A percentile compares a stretch with the other conserved stretches of the same genome.
Evolutionary conservation across 352 stramenopile genomes (phyloP).

Genomic region (Phytophthora palmivora): DNA sequence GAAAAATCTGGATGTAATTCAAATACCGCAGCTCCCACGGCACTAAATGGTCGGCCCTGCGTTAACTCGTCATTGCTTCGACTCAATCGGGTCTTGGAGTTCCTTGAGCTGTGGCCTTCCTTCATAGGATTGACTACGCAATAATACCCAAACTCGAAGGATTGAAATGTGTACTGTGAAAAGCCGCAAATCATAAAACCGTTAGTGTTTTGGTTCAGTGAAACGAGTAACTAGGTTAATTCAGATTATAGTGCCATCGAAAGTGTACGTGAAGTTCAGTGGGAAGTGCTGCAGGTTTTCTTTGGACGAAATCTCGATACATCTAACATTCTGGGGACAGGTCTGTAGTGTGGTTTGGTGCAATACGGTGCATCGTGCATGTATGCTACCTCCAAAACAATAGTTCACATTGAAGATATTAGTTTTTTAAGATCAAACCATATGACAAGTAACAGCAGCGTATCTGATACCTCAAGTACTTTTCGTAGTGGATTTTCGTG

Average conservation of each 20-base stretch:
- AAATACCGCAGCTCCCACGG: constrained; percentile 36
- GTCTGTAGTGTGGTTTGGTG: background rate
- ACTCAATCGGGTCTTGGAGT: background rate
- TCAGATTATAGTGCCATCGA: background rate
- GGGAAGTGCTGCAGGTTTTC: background rate
- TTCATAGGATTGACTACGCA: constrained; percentile 5
- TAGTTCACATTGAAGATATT: constrained; percentile 9
- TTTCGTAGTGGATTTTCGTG: constrained; percentile 12
- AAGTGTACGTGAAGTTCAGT: background rate
- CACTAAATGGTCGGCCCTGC: constrained; percentile 44
- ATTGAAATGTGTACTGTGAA: background rate
- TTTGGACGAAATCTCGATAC: background rate
- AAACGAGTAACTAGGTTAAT: no score
- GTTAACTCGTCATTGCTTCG: constrained; percentile 1
- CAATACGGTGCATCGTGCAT: constrained; percentile 24
- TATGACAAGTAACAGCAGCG: constrained; percentile 2
- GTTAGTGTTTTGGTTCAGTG: background rate
- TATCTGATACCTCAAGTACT: constrained; percentile 4
- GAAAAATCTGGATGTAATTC: constrained; percentile 7
- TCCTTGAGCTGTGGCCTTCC: constrained; percentile 10
- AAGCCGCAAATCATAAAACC: background rate
- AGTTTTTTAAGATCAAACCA: constrained; percentile 11
- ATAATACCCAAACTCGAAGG: background rate
- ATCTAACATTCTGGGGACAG: constrained; percentile 1
- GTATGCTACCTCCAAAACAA: constrained; percentile 9